These are phyloP conservation scores for Oryza nivara DNA, from an alignment of 176 grass and related monocot genomes.

Conservation along the genomic window DNA sequence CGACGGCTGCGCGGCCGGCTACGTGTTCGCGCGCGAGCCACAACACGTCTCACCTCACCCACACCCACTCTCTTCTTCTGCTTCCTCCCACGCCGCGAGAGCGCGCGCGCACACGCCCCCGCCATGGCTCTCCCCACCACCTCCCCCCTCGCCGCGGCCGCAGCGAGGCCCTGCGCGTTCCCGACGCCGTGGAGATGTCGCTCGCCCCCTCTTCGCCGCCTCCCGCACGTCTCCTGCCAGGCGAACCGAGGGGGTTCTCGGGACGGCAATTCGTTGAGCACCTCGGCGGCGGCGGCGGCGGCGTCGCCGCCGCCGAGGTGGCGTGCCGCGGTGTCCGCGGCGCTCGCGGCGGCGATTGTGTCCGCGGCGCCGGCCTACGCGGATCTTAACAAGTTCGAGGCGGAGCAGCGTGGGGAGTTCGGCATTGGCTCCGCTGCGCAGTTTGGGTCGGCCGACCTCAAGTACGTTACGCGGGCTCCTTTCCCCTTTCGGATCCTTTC, in stretches of 20 bases:
- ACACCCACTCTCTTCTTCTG: background rate
- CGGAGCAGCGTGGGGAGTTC: slow-evolving; percentile 82
- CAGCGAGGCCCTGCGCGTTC: background rate
- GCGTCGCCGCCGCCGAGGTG: slow-evolving; percentile 42
- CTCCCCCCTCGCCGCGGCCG: slow-evolving; percentile 46
- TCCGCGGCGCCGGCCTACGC: slow-evolving; percentile 59
- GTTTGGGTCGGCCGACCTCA: slow-evolving; percentile 93
- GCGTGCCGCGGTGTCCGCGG: slow-evolving; percentile 65
- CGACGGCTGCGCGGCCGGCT: background rate
- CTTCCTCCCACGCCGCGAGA: background rate
- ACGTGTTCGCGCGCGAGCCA: slow-evolving; percentile 75
- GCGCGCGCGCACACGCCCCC: background rate
- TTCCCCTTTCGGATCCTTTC: background rate
- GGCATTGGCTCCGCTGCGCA: slow-evolving; percentile 94
- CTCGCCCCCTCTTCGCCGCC: background rate
- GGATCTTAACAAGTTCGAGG: slow-evolving; percentile 91
- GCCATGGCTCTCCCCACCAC: slow-evolving; percentile 67
- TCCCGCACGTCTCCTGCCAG: slow-evolving; percentile 60
- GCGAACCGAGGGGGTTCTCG: slow-evolving; percentile 19
- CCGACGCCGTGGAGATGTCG: background rate
- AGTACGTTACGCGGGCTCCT: slow-evolving; percentile 50
- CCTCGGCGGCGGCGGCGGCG: slow-evolving; percentile 18
- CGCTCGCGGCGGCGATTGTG: slow-evolving; percentile 62
- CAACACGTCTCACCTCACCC: slow-evolving; percentile 33
- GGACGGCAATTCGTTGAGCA: slow-evolving; percentile 48